Conservation (phyloP, 2,329 filamentous ascomycete genomes). For the Calonectria crousiana region DNA sequence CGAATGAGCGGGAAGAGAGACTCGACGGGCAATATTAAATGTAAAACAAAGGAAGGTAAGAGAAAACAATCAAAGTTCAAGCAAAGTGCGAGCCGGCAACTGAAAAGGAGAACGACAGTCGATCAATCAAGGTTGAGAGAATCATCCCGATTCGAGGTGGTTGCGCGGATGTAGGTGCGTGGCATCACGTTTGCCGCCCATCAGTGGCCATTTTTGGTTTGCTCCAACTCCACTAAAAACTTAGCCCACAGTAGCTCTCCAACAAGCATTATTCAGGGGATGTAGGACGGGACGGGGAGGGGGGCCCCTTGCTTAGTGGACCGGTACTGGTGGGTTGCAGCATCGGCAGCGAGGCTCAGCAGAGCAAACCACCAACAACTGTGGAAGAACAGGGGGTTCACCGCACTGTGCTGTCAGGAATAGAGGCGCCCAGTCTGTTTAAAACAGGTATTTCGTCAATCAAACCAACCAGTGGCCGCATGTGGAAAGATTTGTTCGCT, state of each 20-base stretch:
- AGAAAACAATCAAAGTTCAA: constrained; percentile 4
- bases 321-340: constrained; percentile 1
- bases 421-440: background rate
- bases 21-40: background rate
- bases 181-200: constrained; percentile 22
- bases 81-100: background rate
- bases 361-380: background rate
- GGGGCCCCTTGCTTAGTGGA: constrained; percentile 20
- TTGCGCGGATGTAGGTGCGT: constrained; percentile 23
- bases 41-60: background rate
- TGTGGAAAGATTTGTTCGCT: background rate
- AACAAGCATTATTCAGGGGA: constrained; percentile 14
- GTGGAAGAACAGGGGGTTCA: background rate
- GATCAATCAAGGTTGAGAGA: constrained; percentile 13
- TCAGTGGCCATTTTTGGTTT: constrained; percentile 19
- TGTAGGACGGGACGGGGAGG: constrained; percentile 7
- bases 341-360: constrained; percentile 7
- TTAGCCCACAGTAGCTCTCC: constrained; percentile 8
- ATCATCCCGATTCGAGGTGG: constrained; percentile 10
- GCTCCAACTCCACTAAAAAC: constrained; percentile 12
- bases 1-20: constrained; percentile 6
- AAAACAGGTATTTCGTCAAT: background rate
- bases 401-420: background rate
- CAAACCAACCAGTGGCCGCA: background rate
- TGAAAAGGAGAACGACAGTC: background rate